Conservation (phyloP, 1,284 basidiomycete genomes). For the Lentinus polychrous region DNA sequence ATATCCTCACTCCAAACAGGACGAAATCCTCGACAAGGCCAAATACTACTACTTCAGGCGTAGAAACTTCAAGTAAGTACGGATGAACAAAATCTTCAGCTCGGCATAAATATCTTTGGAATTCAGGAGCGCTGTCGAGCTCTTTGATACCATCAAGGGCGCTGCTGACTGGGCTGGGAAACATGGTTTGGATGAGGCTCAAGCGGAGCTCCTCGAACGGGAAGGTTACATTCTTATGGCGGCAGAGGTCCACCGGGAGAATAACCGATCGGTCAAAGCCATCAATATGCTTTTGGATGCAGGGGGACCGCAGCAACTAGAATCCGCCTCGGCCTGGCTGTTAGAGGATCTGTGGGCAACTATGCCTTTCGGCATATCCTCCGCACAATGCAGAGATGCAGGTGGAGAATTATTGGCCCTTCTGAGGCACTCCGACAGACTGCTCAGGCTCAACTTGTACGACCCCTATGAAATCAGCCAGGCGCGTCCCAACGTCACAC, state of each 20-base stretch:
- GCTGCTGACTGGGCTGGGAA: slow-evolving; percentile 49
- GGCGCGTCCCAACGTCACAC: no score
- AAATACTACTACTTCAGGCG: neutral
- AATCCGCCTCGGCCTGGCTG: no score
- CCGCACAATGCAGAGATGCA: no score
- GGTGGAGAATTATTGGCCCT: no score
- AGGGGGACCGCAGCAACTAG: no score
- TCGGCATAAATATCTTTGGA: neutral
- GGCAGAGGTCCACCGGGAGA: slow-evolving; percentile 45
- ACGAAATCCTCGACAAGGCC: neutral
- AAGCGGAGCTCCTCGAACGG: slow-evolving; percentile 38
- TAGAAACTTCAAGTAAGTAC: neutral
- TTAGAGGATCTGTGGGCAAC: no score
- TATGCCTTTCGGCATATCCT: no score
- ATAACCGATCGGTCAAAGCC: neutral
- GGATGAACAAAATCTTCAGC: neutral
- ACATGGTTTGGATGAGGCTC: slow-evolving; percentile 44
- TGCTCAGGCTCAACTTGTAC: no score
- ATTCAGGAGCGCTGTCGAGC: slow-evolving; percentile 36
- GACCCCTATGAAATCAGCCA: no score
- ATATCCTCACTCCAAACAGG: neutral
- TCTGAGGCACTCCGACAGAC: no score
- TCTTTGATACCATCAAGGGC: slow-evolving; percentile 48
- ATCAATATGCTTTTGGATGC: neutral
- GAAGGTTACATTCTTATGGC: slow-evolving; percentile 40